phyloP scores from a whole-genome alignment of 371 early-diverging fungal species.

The Furculomyces boomerangus region DNA sequence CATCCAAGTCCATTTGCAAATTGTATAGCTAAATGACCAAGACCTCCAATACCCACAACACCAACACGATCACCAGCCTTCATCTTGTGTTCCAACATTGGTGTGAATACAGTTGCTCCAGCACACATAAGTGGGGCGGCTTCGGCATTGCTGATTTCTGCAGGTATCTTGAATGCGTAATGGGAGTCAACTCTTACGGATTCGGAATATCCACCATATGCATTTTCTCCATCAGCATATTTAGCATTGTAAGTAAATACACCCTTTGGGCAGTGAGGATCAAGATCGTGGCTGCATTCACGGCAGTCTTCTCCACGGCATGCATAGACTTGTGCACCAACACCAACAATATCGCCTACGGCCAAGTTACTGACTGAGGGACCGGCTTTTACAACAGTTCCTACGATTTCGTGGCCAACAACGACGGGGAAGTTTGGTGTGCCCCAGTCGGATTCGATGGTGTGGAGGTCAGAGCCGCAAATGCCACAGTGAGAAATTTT shows the following conservation, averaged over 20 bases:
- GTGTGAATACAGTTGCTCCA: conserved; percentile 31
- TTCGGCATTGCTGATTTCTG: conserved; percentile 25
- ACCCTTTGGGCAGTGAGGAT: conserved; percentile 19
- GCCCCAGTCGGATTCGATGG: conserved; percentile 46
- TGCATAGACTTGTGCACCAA: conserved; percentile 33
- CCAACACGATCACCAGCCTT: conserved; percentile 32
- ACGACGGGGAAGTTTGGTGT: conserved; percentile 44
- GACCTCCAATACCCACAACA: conserved; percentile 41
- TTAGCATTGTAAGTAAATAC: conserved; percentile 36
- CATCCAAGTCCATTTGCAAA: conserved; percentile 39
- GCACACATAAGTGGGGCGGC: conserved; percentile 46
- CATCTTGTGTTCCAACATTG: conserved; percentile 25
- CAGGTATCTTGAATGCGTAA: conserved; percentile 42
- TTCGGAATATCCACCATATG: conserved; percentile 52
- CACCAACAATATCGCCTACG: conserved; percentile 62
- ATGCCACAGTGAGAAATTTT: conserved; percentile 32
- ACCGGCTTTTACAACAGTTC: conserved; percentile 38
- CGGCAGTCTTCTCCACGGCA: conserved; percentile 13
- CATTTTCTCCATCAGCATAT: conserved; percentile 34
- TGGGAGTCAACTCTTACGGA: conserved; percentile 35
- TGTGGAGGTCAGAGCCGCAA: conserved; percentile 40
- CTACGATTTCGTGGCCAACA: conserved; percentile 65
- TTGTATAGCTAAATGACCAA: conserved; percentile 44
- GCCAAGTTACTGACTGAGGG: conserved; percentile 28
- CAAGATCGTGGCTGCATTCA: conserved; percentile 10